Base-by-base conservation (phyloP, 2,329 filamentous ascomycete species). In the Curvularia sp. region DNA sequence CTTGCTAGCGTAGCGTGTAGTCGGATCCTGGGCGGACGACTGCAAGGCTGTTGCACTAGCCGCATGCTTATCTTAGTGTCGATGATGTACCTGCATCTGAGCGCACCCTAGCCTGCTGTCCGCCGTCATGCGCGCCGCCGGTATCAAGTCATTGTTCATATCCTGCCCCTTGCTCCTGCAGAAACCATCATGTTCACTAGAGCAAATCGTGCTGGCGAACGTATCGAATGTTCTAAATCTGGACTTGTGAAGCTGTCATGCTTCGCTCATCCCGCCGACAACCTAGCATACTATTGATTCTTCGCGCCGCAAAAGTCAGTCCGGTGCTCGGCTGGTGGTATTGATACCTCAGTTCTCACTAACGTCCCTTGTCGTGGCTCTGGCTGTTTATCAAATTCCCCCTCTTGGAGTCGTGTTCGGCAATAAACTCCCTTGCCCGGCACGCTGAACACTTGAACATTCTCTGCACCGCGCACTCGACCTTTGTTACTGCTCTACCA, bases 11-110 rank as follows among this genome's bases (percentile, higher is more conserved):
- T 28, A 30, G 8, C 27, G 51, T 58, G 51, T 45, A 51, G 19
- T 30, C 32, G 25, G 25, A 53, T 36, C 28, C 42, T 49, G 55
- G 51, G 18, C 21, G 32, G 4, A 23, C 53, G 27, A 50, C 38
- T 57, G 49, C 54, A 46, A 57, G 53, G 57, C 57, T 53, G 49
- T 50, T 46, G 50, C 57, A 53, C 53, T 57, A 58, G 45, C 46
- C 46, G 19, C 42, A 27, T 45, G 52, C 56, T 50, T 59, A 59
- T 59, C 56, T 49, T 34, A 50, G 34, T 13, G 28, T 23, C 53
- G 32, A 19, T 18, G 41, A 51, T 27, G 57, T 60, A 60, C 57
- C 57, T 53, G 57, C 57, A 19, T 60, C 45, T 34, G 38, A 32
- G 13, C 19, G 34, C 32, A 23, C 41, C 34, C 56, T 59, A 55